phyloP scores from a whole-genome alignment of 1,284 basidiomycete species.

The Anthracocystis walkeri region DNA sequence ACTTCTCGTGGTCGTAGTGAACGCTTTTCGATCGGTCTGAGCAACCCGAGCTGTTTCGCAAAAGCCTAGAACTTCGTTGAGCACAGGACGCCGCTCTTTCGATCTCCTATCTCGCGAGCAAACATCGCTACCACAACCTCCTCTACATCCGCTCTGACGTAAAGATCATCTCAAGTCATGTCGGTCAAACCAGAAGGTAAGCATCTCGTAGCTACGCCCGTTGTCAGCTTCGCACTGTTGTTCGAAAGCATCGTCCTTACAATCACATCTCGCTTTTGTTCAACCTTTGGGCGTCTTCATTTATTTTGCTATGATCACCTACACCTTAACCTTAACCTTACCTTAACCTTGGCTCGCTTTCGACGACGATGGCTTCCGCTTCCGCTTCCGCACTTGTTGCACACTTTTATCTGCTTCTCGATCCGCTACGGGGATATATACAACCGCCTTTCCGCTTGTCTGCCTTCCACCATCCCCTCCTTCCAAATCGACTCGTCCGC shows the following conservation, averaged over 20 bases:
- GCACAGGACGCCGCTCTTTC: neutral
- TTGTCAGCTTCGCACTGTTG: neutral
- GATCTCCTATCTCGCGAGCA: slow-evolving; percentile 3
- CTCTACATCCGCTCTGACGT: neutral
- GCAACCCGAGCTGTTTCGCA: too few species aligned
- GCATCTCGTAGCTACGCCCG: neutral
- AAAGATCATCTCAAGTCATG: slow-evolving; percentile 5
- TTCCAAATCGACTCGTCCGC: neutral
- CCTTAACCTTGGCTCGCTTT: neutral
- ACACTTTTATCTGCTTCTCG: neutral
- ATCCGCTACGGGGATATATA: neutral
- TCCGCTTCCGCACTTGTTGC: slow-evolving; percentile 3
- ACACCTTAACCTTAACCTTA: slow-evolving; percentile 5
- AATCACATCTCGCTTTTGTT: neutral
- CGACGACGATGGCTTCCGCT: neutral
- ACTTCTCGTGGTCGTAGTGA: too few species aligned
- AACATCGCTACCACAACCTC: neutral
- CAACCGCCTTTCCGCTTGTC: neutral
- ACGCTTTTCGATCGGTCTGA: too few species aligned
- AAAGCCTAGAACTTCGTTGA: too few species aligned
- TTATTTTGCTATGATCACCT: slow-evolving; percentile 5
- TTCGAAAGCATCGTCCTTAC: slow-evolving; percentile 1
- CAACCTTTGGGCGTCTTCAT: neutral
- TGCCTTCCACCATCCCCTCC: neutral
- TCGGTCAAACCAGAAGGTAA: slow-evolving; percentile 32